Evolutionary conservation across 2,329 filamentous ascomycete species (phyloP), one percentile per base, ranked within the genome.

Genomic region (Fusarium torreyae): DNA sequence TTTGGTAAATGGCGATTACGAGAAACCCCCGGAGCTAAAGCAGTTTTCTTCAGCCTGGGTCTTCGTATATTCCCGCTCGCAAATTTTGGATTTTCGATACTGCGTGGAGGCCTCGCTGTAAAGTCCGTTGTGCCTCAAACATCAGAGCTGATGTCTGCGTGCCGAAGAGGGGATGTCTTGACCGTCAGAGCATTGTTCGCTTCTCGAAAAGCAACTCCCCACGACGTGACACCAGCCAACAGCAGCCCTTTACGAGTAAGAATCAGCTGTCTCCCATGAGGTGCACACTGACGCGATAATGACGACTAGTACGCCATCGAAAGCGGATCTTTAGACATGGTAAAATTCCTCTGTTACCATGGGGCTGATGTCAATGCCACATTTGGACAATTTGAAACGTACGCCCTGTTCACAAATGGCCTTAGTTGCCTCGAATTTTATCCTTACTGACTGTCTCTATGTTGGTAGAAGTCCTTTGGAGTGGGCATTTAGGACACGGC

Each of bases 121-220:
- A n/a, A n/a, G n/a, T n/a, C n/a, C n/a, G n/a, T n/a, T n/a, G n/a
- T n/a, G n/a, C n/a, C n/a, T n/a, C n/a, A n/a, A n/a, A n/a, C n/a
- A n/a, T n/a, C n/a, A n/a, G n/a, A n/a, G n/a, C n/a, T n/a, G n/a
- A n/a, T n/a, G n/a, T n/a, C n/a, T n/a, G n/a, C n/a, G n/a, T n/a
- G n/a, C n/a, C n/a, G n/a, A n/a, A n/a, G n/a, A n/a, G n/a, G n/a
- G 66, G 56, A 52, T 60, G 13, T 36, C 11, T 6, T 18, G 14
- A 49, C 33, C 13, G 45, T 49, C 15, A 36, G 18, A 38, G 22
- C n/a, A 24, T 6, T 49, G 5, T 49, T 49, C 20, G 45, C n/a
- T 49, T 49, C 45, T 17, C 31, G 7, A n/a, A 49, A n/a, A 11
- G 31, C 15, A 10, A 10, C 31, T 24, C 45, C 46, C 10, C 26